Evolutionary conservation across 257 asterid genomes (phyloP), one percentile per base, ranked within the genome.

Genomic region (Solanum pennellii): DNA sequence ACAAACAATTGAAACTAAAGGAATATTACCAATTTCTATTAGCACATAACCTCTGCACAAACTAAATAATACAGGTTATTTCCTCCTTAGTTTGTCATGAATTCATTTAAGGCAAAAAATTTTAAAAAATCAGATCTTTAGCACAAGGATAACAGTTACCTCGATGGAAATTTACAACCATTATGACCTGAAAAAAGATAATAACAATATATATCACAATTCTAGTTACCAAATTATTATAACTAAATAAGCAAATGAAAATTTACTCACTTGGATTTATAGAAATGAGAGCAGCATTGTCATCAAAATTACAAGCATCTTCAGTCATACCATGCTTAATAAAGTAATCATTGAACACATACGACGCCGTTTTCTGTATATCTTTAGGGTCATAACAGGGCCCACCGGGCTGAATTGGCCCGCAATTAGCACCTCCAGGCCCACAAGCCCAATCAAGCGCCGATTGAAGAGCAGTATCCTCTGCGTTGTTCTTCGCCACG

Each of bases 381-480:
- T 96, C 98, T n/a, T 93, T 76, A 20, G 92, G 86, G 72, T 94
- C 98, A 93, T 96, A 94, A 92, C 98, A 96, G 47, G 96, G 93
- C 23, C 98, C 98, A 66, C 94, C 93, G 10, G 88, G 92, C 90
- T 94, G 98, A 10, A 96, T 94, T 5, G 97, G 94, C 35, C 93
- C 91, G 62, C 99, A 96, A 83, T 94, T 91, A 13, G 95, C 97
- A 21, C 97, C 95, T 9, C 98, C 99, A 23, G 89, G 88, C 88
- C 98, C 97, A 89, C 99, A 96, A 0, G 98, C 93, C 99, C 99
- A 96, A 44, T 94, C 96, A 47, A 95, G 86, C 8, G 98, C 98
- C 9, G 94, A 69, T 91, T 95, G 97, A 12, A 96, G 94, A 9
- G 96, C 93, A 27, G 90, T 83, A 91, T 94, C 98, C 25, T 91